phyloP scores from a whole-genome alignment of 176 grass and related monocot species.

The Otatea glauca region DNA sequence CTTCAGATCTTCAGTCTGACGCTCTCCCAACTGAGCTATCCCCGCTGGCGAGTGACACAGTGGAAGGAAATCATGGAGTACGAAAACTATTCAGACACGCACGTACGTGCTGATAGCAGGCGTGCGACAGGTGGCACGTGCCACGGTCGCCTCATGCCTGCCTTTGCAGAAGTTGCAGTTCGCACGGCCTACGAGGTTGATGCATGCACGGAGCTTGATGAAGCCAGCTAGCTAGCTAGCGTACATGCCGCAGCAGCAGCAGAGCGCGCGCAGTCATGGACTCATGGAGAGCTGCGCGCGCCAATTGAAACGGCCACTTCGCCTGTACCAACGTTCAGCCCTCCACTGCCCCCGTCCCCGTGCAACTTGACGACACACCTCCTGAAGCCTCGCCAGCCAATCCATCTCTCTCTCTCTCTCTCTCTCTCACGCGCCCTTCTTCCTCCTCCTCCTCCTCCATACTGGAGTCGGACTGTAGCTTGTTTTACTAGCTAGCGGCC shows the following conservation, averaged over 20 bases:
- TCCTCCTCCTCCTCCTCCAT: too few species aligned
- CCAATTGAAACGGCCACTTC: background rate
- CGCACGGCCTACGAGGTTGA: background rate
- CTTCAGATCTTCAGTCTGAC: slow-evolving; percentile 90
- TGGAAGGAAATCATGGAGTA: rapidly evolving
- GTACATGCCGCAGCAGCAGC: background rate
- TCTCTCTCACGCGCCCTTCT: too few species aligned
- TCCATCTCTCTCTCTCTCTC: too few species aligned
- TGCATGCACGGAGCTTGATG: slow-evolving; percentile 6
- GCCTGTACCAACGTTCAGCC: background rate
- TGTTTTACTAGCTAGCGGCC: too few species aligned
- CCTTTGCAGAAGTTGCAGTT: background rate
- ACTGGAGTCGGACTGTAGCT: too few species aligned
- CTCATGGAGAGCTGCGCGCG: too few species aligned
- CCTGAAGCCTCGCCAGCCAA: too few species aligned
- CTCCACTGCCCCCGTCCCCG: too few species aligned
- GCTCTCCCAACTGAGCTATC: slow-evolving; percentile 85
- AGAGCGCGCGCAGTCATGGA: too few species aligned
- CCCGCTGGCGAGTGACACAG: background rate
- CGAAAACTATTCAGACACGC: too few species aligned
- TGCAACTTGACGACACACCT: too few species aligned
- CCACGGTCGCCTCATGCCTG: background rate
- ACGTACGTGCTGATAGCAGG: too few species aligned
- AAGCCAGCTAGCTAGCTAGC: background rate
- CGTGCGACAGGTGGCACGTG: slow-evolving; percentile 4